These are phyloP conservation scores for Botryotinia narcissicola DNA, from an alignment of 2,329 filamentous ascomycete genomes.

Conservation along the genomic window DNA sequence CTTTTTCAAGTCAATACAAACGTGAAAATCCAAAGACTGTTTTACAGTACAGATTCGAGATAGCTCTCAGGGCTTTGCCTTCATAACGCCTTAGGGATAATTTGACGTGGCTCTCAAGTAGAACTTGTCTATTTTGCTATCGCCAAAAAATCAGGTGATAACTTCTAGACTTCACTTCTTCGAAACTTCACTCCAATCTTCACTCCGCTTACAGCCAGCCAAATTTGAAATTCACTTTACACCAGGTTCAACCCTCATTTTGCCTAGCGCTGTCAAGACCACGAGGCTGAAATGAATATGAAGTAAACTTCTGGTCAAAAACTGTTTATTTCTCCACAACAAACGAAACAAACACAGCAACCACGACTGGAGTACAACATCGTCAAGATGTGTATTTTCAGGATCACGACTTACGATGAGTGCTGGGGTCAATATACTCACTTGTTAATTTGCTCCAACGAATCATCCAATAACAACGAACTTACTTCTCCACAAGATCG, in stretches of 20 bases:
- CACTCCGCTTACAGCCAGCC: neutral
- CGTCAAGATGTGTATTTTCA: constrained; percentile 4
- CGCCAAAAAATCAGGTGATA: neutral
- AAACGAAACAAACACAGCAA: neutral
- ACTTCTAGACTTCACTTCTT: neutral
- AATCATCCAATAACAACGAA: neutral
- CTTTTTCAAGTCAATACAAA: neutral
- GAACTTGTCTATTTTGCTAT: neutral
- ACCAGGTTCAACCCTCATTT: neutral
- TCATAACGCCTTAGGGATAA: neutral
- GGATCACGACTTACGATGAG: neutral
- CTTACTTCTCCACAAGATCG: neutral
- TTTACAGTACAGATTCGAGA: neutral
- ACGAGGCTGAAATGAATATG: constrained; percentile 4
- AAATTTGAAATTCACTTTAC: no score
- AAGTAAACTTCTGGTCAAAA: neutral
- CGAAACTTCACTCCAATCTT: neutral
- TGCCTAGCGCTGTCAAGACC: neutral
- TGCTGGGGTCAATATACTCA: constrained; percentile 15
- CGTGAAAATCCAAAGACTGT: neutral
- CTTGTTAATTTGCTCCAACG: neutral
- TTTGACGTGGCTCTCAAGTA: neutral
- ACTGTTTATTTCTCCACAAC: no score
- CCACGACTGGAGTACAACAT: neutral
- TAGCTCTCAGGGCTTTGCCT: neutral